Evolutionary conservation across 441 rosid genomes (phyloP).

Genomic region (Aquilaria agallochum): DNA sequence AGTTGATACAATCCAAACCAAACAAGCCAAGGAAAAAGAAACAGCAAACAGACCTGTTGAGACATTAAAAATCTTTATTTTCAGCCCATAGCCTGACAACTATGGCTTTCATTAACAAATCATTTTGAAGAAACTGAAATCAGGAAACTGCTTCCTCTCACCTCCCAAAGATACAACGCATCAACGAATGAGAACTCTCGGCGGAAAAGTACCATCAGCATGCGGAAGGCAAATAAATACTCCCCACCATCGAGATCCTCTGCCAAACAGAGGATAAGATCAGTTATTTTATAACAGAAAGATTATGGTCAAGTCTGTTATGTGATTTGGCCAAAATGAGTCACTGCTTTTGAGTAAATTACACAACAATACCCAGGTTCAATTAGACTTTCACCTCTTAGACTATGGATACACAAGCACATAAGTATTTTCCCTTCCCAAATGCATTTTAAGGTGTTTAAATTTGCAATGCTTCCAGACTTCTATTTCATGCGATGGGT

Average conservation of each 20-base stretch:
- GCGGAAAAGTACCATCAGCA: conserved; percentile 96
- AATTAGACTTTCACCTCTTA: no score
- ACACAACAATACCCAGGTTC: no score
- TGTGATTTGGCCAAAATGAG: no score
- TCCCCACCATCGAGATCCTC: conserved; percentile 94
- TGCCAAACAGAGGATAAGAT: conserved; percentile 26
- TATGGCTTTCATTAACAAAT: conserved; percentile 7
- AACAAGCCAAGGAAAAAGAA: background rate
- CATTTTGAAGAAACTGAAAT: conserved; percentile 7
- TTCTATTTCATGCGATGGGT: no score
- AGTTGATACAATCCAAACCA: conserved; percentile 1
- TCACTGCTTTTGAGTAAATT: no score
- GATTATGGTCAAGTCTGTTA: no score
- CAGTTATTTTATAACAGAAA: no score
- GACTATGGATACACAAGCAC: no score
- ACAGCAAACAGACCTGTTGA: conserved; percentile 4
- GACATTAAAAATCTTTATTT: conserved; percentile 1
- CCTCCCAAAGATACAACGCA: conserved; percentile 97
- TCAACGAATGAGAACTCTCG: conserved; percentile 92
- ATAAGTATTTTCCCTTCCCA: no score
- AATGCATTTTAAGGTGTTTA: no score
- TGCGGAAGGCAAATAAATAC: conserved; percentile 90
- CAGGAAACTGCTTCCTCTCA: conserved; percentile 25
- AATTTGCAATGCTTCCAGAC: no score
- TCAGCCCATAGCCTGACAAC: conserved; percentile 1